These are phyloP conservation scores for Coccomyxa subellipsoidea DNA, from an alignment of 163 green algal genomes.

Conservation along the genomic window DNA sequence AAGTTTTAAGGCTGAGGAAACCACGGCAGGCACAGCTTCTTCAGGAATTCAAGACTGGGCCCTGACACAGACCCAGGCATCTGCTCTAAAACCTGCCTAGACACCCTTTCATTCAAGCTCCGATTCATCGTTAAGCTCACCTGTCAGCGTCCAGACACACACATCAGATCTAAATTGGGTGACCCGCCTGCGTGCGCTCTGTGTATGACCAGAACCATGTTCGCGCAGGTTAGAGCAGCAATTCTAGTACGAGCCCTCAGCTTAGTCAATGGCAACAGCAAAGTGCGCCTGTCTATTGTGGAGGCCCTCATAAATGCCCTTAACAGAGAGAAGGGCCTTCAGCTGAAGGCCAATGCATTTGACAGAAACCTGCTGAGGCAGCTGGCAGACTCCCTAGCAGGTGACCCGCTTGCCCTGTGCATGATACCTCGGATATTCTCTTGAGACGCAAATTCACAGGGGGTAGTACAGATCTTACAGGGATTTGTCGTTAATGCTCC, in stretches of 20 bases:
- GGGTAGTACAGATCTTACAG: too few relatives aligned
- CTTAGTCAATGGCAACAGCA: slow-evolving; percentile 3
- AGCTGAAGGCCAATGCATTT: background rate
- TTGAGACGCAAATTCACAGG: too few relatives aligned
- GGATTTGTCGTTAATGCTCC: too few relatives aligned
- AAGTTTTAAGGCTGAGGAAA: background rate
- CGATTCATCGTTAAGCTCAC: too few relatives aligned
- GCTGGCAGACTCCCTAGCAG: background rate
- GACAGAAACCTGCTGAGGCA: background rate
- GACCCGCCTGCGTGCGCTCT: too few relatives aligned
- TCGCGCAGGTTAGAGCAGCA: background rate
- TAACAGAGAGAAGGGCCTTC: background rate
- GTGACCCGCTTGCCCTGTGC: background rate
- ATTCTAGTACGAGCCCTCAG: background rate
- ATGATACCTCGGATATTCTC: too few relatives aligned
- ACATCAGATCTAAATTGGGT: background rate
- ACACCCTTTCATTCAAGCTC: too few relatives aligned
- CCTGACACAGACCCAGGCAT: too few relatives aligned
- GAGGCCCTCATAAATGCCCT: background rate
- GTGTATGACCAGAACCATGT: background rate
- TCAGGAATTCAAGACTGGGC: background rate
- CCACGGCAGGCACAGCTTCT: background rate
- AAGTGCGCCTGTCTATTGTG: background rate
- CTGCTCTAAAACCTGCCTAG: too few relatives aligned
- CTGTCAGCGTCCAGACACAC: background rate